phyloP scores from a whole-genome alignment of 495 filamentous ascomycete species.

The Neurospora discreta region DNA sequence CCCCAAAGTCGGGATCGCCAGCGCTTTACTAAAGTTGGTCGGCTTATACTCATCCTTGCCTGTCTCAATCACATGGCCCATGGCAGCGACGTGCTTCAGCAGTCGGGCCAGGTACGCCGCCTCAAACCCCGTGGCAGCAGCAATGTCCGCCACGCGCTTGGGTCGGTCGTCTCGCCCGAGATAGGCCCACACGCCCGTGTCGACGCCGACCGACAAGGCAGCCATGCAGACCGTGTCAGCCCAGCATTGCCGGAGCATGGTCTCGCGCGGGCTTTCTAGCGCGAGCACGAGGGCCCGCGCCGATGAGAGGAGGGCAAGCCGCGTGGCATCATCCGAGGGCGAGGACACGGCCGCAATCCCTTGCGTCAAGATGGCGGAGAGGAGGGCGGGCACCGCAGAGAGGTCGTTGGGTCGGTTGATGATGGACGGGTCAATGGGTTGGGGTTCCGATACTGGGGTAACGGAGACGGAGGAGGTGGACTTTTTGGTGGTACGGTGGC shows the following conservation, averaged over 20 bases:
- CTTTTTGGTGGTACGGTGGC: not conserved
- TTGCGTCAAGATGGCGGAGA: not conserved
- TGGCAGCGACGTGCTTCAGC: conserved; percentile 34
- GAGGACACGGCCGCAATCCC: not conserved
- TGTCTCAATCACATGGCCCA: conserved; percentile 31
- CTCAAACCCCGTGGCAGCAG: not conserved
- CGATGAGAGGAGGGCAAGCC: conserved; percentile 3
- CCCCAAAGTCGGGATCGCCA: conserved; percentile 21
- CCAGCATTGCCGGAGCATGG: conserved; percentile 23
- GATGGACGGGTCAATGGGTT: not conserved
- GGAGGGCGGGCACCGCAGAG: not conserved
- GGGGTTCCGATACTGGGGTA: not conserved
- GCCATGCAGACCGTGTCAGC: conserved; percentile 4
- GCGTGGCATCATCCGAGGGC: not conserved
- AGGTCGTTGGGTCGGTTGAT: not conserved
- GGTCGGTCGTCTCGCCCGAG: not conserved
- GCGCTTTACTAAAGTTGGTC: conserved; percentile 28
- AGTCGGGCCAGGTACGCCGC: conserved; percentile 11
- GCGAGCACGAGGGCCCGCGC: conserved; percentile 10
- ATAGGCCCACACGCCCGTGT: not conserved
- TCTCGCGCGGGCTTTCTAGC: conserved; percentile 22
- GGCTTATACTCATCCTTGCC: conserved; percentile 30
- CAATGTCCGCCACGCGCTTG: not conserved
- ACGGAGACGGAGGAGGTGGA: not conserved
- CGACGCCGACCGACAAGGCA: not conserved